These are phyloP conservation scores for Elongisporangium anandrum DNA, from an alignment of 352 stramenopile genomes.

Conservation along the genomic window DNA sequence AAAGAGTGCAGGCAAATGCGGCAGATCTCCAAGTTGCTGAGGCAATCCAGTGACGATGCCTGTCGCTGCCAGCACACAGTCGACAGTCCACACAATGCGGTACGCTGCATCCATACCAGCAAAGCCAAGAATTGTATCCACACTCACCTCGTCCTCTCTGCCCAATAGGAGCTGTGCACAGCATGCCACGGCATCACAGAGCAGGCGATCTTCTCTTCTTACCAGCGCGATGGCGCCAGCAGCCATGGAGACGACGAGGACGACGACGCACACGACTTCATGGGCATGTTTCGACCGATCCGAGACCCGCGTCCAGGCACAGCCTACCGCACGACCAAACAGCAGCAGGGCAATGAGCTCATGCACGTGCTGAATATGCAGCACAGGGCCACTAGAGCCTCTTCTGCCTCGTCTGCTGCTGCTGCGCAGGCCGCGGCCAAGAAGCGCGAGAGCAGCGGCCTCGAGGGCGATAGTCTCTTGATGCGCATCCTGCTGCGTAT, in stretches of 20 bases:
- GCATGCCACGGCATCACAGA: neutral
- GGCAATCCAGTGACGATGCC: conserved; percentile 23
- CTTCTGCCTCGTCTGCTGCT: neutral
- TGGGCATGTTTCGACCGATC: conserved; percentile 60
- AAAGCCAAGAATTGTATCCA: too few relatives aligned
- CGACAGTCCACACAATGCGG: neutral
- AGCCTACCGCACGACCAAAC: conserved; percentile 31
- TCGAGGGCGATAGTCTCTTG: neutral
- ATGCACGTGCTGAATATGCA: conserved; percentile 35
- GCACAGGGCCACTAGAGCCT: conserved; percentile 24
- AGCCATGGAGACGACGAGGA: neutral
- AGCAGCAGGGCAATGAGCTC: conserved; percentile 44
- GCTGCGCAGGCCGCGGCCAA: neutral
- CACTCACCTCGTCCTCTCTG: too few relatives aligned
- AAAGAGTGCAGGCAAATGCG: conserved; percentile 48
- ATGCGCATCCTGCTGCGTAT: conserved; percentile 1
- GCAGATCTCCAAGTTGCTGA: conserved; percentile 42
- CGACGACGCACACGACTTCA: neutral
- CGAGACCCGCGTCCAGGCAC: conserved; percentile 32
- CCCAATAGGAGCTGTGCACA: neutral
- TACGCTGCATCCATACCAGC: neutral
- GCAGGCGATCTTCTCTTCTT: neutral
- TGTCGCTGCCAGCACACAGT: neutral
- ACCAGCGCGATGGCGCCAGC: neutral
- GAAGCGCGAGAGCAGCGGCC: conserved; percentile 2